Conservation (phyloP, 768 basidiomycete genomes). For the Boletus subcaerulescens region DNA sequence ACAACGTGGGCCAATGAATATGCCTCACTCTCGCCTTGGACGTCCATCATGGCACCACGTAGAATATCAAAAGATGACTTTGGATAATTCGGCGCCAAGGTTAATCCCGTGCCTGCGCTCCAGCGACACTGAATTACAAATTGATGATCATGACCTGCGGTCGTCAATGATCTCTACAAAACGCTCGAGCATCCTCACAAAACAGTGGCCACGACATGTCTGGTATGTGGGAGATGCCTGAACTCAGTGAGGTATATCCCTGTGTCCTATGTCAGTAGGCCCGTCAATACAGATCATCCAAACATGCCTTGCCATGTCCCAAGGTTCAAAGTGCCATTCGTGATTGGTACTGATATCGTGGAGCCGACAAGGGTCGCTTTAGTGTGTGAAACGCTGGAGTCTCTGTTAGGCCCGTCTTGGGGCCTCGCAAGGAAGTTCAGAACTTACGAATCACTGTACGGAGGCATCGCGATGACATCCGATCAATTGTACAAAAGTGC, state of each 20-base stretch:
- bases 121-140: neutral
- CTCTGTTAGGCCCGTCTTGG: neutral
- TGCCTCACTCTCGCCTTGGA: no score
- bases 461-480: neutral
- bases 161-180: neutral
- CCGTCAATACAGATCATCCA: neutral
- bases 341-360: constrained; percentile 81
- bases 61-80: neutral
- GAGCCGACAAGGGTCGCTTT: constrained; percentile 85
- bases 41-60: no score
- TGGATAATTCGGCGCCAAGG: neutral
- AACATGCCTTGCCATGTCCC: constrained; percentile 89
- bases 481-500: neutral
- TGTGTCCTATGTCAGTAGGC: constrained; percentile 14
- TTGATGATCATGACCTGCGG: constrained; percentile 8
- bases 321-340: constrained; percentile 69
- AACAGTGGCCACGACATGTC: constrained; percentile 78
- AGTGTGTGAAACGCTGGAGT: constrained; percentile 85
- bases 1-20: no score
- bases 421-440: neutral
- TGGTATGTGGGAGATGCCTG: constrained; percentile 60
- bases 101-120: neutral
- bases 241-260: constrained; percentile 91
- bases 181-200: constrained; percentile 44
- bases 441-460: constrained; percentile 69